phyloP scores from a whole-genome alignment of 306 rosid species.

The Mucuna pruriens region DNA sequence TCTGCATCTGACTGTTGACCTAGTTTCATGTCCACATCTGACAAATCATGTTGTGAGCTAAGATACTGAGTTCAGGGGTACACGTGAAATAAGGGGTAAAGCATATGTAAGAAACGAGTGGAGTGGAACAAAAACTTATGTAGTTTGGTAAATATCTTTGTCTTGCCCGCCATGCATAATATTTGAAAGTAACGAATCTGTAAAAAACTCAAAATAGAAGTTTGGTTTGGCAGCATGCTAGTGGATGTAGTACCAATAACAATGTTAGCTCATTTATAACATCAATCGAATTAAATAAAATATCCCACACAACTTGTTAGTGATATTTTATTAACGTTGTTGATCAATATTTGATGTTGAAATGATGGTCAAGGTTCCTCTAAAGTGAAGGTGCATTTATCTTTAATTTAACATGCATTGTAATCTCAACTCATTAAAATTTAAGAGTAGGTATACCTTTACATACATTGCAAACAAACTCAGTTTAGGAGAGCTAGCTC shows the following conservation, averaged over 20 bases:
- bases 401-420: neutral
- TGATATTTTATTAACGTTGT: neutral
- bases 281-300: neutral
- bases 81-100: neutral
- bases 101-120: neutral
- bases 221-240: neutral
- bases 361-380: neutral
- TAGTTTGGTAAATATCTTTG: conserved; percentile 5
- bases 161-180: neutral
- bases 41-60: neutral
- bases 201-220: conserved; percentile 1
- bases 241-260: conserved; percentile 11
- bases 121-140: neutral
- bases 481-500: neutral
- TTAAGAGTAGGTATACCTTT: neutral
- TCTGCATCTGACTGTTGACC: neutral
- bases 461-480: neutral
- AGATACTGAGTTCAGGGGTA: neutral
- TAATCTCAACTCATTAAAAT: neutral
- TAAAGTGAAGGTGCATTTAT: neutral
- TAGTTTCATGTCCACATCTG: neutral
- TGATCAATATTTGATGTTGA: neutral
- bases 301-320: neutral
- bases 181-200: neutral
- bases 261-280: neutral